These are phyloP conservation scores for Paradendryphiella salina DNA, from an alignment of 2,329 filamentous ascomycete genomes.

Conservation along the genomic window DNA sequence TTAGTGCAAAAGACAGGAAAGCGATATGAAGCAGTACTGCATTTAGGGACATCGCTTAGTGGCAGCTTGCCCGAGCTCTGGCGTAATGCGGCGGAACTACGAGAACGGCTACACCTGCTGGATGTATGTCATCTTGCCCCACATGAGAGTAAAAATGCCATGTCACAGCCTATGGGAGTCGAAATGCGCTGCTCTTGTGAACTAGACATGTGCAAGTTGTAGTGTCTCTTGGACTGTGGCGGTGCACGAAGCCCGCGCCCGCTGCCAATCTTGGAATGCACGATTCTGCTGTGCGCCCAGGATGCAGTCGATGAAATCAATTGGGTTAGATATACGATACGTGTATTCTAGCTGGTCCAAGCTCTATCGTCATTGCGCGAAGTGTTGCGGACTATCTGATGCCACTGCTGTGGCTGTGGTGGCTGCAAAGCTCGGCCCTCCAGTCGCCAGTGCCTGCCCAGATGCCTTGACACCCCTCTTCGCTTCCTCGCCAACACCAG, in stretches of 20 bases:
- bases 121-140: not conserved
- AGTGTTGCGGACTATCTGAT: not conserved
- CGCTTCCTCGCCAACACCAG: slow-evolving; percentile 37
- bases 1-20: no score
- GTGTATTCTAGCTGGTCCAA: no score
- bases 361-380: no score
- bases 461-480: slow-evolving; percentile 30
- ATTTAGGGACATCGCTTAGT: no score
- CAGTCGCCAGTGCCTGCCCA: slow-evolving; percentile 20
- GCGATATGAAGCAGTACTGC: no score
- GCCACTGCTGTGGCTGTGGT: slow-evolving; percentile 2
- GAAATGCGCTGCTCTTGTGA: not conserved
- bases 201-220: not conserved
- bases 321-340: not conserved
- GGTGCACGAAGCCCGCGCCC: not conserved
- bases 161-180: not conserved
- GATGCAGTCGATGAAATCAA: not conserved
- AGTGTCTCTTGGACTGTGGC: not conserved
- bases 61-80: no score
- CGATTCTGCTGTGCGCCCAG: not conserved
- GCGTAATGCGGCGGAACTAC: no score
- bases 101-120: no score
- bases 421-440: slow-evolving; percentile 17
- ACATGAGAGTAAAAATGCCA: not conserved
- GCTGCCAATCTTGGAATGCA: not conserved